Percentiles rank a stretch among this genome's conserved stretches.
Evolutionary conservation across 805 yeast species (phyloP).

Genomic region (Yarrowia phangngaensis): DNA sequence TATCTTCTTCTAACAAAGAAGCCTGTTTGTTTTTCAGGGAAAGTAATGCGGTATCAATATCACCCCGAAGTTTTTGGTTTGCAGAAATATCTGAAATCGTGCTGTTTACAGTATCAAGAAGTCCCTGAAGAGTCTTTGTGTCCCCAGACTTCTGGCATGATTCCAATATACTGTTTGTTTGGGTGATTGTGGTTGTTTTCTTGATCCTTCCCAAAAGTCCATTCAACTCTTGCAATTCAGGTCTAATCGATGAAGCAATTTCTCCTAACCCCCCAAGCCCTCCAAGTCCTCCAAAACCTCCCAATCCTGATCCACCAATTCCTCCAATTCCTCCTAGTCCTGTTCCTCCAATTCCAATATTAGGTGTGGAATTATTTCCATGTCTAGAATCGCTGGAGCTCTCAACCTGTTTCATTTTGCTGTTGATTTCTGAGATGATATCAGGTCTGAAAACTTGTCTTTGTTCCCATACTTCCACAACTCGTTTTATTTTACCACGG

Average conservation of each 20-base stretch:
- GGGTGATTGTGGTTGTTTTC: constrained; percentile 14
- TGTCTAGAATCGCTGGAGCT: neutral
- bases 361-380: neutral
- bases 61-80: constrained; percentile 9
- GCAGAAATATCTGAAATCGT: constrained; percentile 10
- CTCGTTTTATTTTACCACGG: constrained; percentile 52
- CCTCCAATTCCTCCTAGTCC: constrained; percentile 26
- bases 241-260: constrained; percentile 1
- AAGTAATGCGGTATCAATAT: constrained; percentile 1
- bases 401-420: constrained; percentile 28
- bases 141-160: constrained; percentile 8
- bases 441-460: constrained; percentile 49
- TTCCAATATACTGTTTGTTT: constrained; percentile 16
- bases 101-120: constrained; percentile 7
- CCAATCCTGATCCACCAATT: constrained; percentile 15
- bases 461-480: constrained; percentile 63
- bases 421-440: constrained; percentile 38
- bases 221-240: constrained; percentile 14
- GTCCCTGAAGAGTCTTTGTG: neutral
- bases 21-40: constrained; percentile 22
- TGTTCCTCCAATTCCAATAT: constrained; percentile 7
- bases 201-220: constrained; percentile 6
- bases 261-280: constrained; percentile 24
- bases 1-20: constrained; percentile 5
- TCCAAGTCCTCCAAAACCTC: constrained; percentile 21